Conservation (phyloP, 768 basidiomycete species). For the Hydnum rufescens region DNA sequence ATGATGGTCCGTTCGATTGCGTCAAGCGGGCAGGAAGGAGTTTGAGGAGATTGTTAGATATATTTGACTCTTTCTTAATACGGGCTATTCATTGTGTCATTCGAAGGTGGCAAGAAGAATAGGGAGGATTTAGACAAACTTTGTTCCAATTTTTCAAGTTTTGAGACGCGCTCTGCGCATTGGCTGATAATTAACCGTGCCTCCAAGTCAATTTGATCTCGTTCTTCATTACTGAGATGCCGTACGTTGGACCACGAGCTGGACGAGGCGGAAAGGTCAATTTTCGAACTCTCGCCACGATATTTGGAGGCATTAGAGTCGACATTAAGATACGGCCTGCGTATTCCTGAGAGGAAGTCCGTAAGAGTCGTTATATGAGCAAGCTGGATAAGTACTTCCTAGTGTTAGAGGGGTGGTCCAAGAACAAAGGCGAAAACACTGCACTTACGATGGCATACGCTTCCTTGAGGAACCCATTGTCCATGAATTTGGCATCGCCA, state of each 20-base stretch:
- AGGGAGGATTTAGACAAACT: too few species aligned
- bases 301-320: slow-evolving; percentile 36
- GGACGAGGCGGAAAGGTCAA: slow-evolving; percentile 32
- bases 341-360: slow-evolving; percentile 52
- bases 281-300: slow-evolving; percentile 30
- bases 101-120: slow-evolving; percentile 1
- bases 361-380: slow-evolving; percentile 51
- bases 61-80: slow-evolving; percentile 24
- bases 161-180: slow-evolving; percentile 71
- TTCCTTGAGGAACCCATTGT: slow-evolving; percentile 50
- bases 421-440: slow-evolving; percentile 5
- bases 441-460: slow-evolving; percentile 48
- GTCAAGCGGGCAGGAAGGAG: slow-evolving; percentile 49
- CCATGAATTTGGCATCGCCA: slow-evolving; percentile 13
- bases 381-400: slow-evolving; percentile 25
- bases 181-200: slow-evolving; percentile 67
- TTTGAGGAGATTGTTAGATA: slow-evolving; percentile 38
- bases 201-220: slow-evolving; percentile 91
- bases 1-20: slow-evolving; percentile 32
- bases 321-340: slow-evolving; percentile 74
- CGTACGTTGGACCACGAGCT: slow-evolving; percentile 41
- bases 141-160: slow-evolving; percentile 77
- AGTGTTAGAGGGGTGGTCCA: slow-evolving; percentile 2
- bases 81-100: slow-evolving; percentile 30
- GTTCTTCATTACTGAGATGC: slow-evolving; percentile 69